Conservation (phyloP, 805 yeast species). For the Hanseniaspora taiwanica region DNA sequence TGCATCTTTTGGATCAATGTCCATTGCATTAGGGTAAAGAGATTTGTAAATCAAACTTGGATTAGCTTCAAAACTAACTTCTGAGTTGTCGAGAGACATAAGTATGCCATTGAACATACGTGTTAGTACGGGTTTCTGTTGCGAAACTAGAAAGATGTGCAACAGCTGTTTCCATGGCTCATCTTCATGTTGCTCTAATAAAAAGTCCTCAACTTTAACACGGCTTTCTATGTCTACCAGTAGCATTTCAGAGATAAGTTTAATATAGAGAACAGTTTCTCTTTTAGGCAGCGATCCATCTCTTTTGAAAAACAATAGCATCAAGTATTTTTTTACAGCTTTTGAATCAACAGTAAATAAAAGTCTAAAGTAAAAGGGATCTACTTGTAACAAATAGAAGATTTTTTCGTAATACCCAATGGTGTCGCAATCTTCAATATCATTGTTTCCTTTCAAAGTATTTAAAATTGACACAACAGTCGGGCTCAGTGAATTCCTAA, state of each 20-base stretch:
- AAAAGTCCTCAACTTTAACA: conserved; percentile 13
- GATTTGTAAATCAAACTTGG: conserved; percentile 45
- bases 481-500: conserved; percentile 6
- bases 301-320: conserved; percentile 17
- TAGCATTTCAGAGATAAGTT: conserved; percentile 38
- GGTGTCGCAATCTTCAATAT: conserved; percentile 24
- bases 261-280: conserved; percentile 58
- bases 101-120: conserved; percentile 27
- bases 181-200: conserved; percentile 14
- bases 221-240: conserved; percentile 26
- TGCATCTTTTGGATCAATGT: conserved; percentile 48
- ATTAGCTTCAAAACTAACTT: conserved; percentile 62
- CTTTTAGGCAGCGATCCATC: conserved; percentile 28
- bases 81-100: conserved; percentile 23
- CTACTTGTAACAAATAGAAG: conserved; percentile 74
- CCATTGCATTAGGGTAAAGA: conserved; percentile 27
- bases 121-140: conserved; percentile 19
- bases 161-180: conserved; percentile 33
- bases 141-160: conserved; percentile 27
- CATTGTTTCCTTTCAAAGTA: conserved; percentile 12
- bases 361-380: conserved; percentile 55
- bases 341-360: conserved; percentile 30
- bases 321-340: conserved; percentile 18
- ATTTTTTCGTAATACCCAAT: conserved; percentile 62
- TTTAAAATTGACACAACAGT: conserved; percentile 2